These are phyloP conservation scores for Bipolaris bicolor DNA, from an alignment of 2,329 filamentous ascomycete genomes.

Conservation along the genomic window DNA sequence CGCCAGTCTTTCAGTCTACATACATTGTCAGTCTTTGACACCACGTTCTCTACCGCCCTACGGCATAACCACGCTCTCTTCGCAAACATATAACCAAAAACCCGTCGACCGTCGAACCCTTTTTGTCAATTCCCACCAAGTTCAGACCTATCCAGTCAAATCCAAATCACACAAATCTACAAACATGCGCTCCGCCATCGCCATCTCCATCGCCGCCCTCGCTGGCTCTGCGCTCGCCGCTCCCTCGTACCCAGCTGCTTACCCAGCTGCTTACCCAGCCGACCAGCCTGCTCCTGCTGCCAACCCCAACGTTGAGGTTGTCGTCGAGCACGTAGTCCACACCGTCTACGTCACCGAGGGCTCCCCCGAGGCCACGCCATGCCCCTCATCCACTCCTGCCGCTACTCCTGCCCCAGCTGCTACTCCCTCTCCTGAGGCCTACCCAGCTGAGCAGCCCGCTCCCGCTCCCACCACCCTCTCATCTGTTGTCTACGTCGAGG, in stretches of 20 bases:
- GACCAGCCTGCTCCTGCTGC: constrained; percentile 10
- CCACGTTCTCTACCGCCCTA: constrained; percentile 41
- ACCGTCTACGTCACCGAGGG: constrained; percentile 34
- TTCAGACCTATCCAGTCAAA: constrained; percentile 12
- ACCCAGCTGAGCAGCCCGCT: constrained; percentile 7
- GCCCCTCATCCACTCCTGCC: too few species aligned
- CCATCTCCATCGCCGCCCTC: constrained; percentile 38
- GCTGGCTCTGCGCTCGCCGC: constrained; percentile 39
- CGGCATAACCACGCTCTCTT: constrained; percentile 34
- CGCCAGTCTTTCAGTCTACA: constrained; percentile 35
- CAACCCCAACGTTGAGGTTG: constrained; percentile 27
- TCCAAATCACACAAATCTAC: constrained; percentile 20
- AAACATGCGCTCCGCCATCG: constrained; percentile 39
- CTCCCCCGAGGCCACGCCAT: constrained; percentile 9
- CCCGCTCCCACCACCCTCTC: constrained; percentile 2
- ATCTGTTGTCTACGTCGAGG: constrained; percentile 4
- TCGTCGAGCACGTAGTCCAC: constrained; percentile 38
- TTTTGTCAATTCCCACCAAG: constrained; percentile 20
- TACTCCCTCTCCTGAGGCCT: constrained; percentile 8
- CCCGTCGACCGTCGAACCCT: constrained; percentile 27
- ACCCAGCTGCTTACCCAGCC: constrained; percentile 1
- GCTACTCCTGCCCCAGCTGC: neutral
- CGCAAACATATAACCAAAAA: constrained; percentile 21
- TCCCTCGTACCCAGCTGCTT: constrained; percentile 15
- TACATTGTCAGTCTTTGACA: constrained; percentile 39